Base-by-base conservation (phyloP, 345 rosid genomes). In the Murraya paniculata region DNA sequence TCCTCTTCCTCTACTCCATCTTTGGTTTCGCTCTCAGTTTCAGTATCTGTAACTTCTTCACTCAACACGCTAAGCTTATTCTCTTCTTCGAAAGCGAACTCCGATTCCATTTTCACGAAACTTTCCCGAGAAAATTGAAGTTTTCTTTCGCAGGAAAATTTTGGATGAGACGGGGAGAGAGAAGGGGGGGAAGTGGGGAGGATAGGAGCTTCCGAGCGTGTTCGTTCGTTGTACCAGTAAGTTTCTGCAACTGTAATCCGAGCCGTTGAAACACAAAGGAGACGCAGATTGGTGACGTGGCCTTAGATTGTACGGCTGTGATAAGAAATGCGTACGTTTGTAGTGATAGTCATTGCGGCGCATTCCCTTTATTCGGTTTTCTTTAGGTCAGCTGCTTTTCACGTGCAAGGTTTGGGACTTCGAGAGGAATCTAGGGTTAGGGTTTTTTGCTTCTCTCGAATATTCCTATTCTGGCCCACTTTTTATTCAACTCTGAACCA, bases 241-340 rank as follows among this genome's bases (percentile, higher is more conserved):
- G 86, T 60, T 84, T 88, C 88, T 86, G 82, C 78, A 88, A 65
- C 84, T 79, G 65, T 45, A 82, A 93, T 91, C 95, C 71, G 6
- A 78, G 66, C 95, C 97, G 93, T 91, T 64, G 80, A 88, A 82
- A 80, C 16, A n/a, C 53, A 2, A 64, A 61, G n/a, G 71, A 31
- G 70, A 88, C 84, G 85, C 80, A 86, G 90, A 90, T 86, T 10
- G 80, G 0, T 90, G 91, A 90, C 89, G 88, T 90, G 92, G 87
- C 8, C 5, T 7, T 0, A 13, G 28, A 91, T 90, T 88, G 30
- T 31, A 90, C 89, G 90, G 93, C 73, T 33, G 7, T 28, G 14
- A 50, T 69, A 68, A 80, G 69, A 78, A 76, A 82, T 84, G 73
- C 75, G 85, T 79, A 80, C 81, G 84, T 81, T 74, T 71, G 33